A percentile compares a stretch with the other conserved stretches of the same genome.
Conservation (phyloP, 148 eudicot species). For the Vaccinium darrowii region DNA sequence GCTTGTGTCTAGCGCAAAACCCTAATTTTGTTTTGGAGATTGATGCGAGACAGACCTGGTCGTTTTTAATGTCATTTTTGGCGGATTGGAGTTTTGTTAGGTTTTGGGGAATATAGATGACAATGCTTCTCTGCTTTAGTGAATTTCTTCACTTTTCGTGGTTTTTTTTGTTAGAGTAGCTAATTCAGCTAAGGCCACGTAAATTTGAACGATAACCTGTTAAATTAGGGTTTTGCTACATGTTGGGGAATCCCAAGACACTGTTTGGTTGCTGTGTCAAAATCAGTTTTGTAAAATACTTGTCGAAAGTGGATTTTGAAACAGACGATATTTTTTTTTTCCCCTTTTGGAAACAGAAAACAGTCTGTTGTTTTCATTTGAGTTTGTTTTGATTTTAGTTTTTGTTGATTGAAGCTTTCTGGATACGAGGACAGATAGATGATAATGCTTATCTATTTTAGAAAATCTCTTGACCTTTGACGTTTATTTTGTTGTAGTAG, state of each 20-base stretch:
- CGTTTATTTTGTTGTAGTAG: not conserved
- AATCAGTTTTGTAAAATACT: not conserved
- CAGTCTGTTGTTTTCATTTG: not conserved
- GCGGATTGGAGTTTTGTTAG: not conserved
- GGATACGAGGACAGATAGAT: not conserved
- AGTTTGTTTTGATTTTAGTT: too few species aligned
- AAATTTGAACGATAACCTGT: not conserved
- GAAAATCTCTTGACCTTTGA: not conserved
- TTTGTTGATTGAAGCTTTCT: not conserved
- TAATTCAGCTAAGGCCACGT: not conserved
- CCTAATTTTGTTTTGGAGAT: conserved; percentile 8
- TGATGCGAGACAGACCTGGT: not conserved
- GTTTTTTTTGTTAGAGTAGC: not conserved
- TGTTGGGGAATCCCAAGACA: not conserved
- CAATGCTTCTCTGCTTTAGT: not conserved
- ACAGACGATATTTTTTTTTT: not conserved
- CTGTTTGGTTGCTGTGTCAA: not conserved
- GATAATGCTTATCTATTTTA: not conserved
- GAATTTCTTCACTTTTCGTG: not conserved
- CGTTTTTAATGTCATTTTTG: not conserved
- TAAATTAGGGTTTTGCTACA: not conserved
- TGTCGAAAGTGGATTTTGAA: not conserved
- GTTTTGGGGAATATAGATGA: not conserved
- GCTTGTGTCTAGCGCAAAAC: not conserved
- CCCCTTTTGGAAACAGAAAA: not conserved